These are phyloP conservation scores for Chlamydomonas sp. DNA, from an alignment of 139 green algal genomes.

Conservation along the genomic window DNA sequence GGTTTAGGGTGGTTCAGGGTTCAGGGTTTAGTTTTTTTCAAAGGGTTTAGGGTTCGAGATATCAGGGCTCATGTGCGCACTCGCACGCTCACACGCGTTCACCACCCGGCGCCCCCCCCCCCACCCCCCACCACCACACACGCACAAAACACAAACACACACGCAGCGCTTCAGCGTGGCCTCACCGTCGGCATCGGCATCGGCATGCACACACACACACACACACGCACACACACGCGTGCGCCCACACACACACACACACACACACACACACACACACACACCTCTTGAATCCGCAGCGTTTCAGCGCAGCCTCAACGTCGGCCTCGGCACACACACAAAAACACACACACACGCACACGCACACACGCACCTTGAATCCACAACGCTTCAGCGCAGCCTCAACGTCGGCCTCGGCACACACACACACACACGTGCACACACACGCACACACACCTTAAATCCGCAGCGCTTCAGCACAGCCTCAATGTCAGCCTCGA, in stretches of 20 bases:
- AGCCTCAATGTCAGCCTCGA: slow-evolving; percentile 87
- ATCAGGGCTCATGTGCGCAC: no score
- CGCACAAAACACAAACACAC: no score
- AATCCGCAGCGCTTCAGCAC: slow-evolving; percentile 69
- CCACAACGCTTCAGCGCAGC: slow-evolving; percentile 60
- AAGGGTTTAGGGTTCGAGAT: no score
- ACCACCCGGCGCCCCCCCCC: no score
- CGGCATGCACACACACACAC: no score
- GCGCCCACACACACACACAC: slow-evolving; percentile 97
- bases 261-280: no score
- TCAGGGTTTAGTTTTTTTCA: no score
- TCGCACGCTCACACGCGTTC: no score
- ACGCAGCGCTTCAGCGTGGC: slow-evolving; percentile 60
- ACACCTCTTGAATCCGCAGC: slow-evolving; percentile 61
- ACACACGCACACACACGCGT: no score
- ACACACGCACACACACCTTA: no score
- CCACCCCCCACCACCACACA: no score
- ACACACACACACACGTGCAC: slow-evolving; percentile 94
- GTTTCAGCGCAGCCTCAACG: slow-evolving; percentile 77
- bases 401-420: slow-evolving; percentile 92
- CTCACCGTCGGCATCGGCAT: slow-evolving; percentile 90
- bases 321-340: slow-evolving; percentile 95
- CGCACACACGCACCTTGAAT: slow-evolving; percentile 88
- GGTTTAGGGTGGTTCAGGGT: no score
- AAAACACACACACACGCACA: slow-evolving; percentile 92